phyloP scores from a whole-genome alignment of 495 filamentous ascomycete species.

The Aspergillus homomorphus region DNA sequence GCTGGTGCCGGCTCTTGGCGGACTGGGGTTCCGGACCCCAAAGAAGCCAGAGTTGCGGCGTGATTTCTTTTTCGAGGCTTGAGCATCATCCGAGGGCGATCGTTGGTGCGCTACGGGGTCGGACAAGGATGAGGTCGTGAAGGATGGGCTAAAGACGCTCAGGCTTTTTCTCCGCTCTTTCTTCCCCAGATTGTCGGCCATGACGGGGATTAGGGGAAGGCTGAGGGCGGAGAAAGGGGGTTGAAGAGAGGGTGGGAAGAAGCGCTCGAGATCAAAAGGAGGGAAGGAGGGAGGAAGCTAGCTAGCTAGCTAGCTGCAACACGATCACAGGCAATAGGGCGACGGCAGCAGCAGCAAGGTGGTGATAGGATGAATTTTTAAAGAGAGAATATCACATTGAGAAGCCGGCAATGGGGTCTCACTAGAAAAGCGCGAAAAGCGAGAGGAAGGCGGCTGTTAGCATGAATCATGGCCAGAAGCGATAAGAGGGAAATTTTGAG shows the following conservation, averaged over 20 bases:
- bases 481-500: background rate
- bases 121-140: constrained; percentile 23
- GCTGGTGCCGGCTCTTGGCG: constrained; percentile 14
- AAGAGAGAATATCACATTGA: constrained; percentile 32
- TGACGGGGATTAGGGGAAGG: constrained; percentile 22
- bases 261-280: constrained; percentile 3
- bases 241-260: constrained; percentile 12
- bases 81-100: constrained; percentile 38
- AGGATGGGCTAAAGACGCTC: constrained; percentile 38
- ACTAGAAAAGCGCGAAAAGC: constrained; percentile 23
- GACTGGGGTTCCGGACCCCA: constrained; percentile 30
- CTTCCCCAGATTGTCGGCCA: constrained; percentile 39
- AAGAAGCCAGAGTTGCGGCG: constrained; percentile 49
- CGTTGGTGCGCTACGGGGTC: constrained; percentile 30
- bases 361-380: constrained; percentile 15
- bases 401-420: constrained; percentile 32
- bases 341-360: constrained; percentile 6
- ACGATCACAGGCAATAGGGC: background rate
- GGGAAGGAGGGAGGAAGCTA: background rate
- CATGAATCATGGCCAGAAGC: constrained; percentile 8
- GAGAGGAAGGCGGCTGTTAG: constrained; percentile 15
- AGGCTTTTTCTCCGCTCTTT: constrained; percentile 48
- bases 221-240: constrained; percentile 14
- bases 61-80: constrained; percentile 34
- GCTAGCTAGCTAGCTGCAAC: background rate